Evolutionary conservation across 306 rosid species (phyloP).

Genomic region (Betula pendula): DNA sequence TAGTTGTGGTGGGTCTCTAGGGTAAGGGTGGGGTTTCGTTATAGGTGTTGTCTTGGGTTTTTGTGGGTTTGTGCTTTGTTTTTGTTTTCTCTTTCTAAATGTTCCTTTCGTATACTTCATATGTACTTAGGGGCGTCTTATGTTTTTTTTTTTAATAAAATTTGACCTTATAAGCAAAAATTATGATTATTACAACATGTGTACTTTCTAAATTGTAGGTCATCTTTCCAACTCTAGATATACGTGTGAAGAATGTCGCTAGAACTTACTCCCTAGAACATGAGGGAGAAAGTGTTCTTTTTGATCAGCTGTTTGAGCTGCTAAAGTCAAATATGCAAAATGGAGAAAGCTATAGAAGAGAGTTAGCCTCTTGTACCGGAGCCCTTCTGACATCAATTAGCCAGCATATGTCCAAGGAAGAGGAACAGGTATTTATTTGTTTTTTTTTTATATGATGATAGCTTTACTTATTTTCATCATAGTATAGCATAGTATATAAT

Average conservation of each 20-base stretch:
- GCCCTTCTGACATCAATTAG: slow-evolving; percentile 34
- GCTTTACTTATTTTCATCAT: neutral
- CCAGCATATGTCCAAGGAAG: slow-evolving; percentile 39
- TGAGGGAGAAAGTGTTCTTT: slow-evolving; percentile 35
- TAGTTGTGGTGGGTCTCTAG: too few relatives aligned
- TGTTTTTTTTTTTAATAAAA: too few relatives aligned
- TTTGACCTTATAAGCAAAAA: too few relatives aligned
- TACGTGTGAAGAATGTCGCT: slow-evolving; percentile 39
- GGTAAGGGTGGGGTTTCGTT: too few relatives aligned
- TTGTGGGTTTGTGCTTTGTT: too few relatives aligned
- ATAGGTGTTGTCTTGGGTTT: too few relatives aligned
- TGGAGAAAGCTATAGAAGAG: slow-evolving; percentile 29
- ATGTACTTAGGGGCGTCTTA: too few relatives aligned
- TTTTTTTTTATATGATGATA: neutral
- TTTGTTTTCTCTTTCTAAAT: too few relatives aligned
- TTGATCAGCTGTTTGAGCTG: slow-evolving; percentile 35
- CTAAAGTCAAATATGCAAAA: slow-evolving; percentile 27
- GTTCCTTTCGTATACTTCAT: too few relatives aligned
- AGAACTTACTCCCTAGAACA: slow-evolving; percentile 34
- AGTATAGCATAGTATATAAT: neutral
- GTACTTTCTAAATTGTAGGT: slow-evolving; percentile 24
- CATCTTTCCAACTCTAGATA: slow-evolving; percentile 36
- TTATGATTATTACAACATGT: neutral
- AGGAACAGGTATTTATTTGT: slow-evolving; percentile 28
- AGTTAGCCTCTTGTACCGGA: slow-evolving; percentile 36